Percentiles rank a stretch among this genome's conserved stretches.
These are phyloP conservation scores for Blakeslea trispora DNA, from an alignment of 371 early-diverging fungal genomes.

Conservation along the genomic window DNA sequence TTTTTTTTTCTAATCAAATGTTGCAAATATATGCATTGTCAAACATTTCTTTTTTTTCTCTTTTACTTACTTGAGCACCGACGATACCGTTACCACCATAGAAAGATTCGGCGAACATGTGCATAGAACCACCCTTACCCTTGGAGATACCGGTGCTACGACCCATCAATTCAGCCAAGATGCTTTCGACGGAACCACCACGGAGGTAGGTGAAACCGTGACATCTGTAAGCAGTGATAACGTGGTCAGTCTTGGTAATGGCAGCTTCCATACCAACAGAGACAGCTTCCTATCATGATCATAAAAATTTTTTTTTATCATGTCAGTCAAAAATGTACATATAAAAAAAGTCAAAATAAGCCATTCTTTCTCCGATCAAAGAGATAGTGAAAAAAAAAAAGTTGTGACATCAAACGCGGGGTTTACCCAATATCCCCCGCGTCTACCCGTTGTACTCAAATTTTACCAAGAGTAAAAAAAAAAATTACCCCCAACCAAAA, in stretches of 20 bases:
- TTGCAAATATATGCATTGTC: neutral
- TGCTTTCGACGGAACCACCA: slow-evolving; percentile 75
- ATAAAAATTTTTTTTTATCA: slow-evolving; percentile 9
- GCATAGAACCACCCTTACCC: slow-evolving; percentile 99
- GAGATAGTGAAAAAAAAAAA: neutral
- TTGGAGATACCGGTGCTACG: slow-evolving; percentile 87
- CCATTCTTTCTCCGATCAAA: slow-evolving; percentile 4
- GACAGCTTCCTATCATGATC: slow-evolving; percentile 83
- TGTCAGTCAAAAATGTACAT: neutral
- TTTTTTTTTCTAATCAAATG: no score
- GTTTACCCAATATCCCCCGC: slow-evolving; percentile 37
- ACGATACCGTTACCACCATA: slow-evolving; percentile 99
- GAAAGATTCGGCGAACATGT: slow-evolving; percentile 97
- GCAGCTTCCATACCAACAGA: slow-evolving; percentile 95
- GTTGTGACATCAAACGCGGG: slow-evolving; percentile 32
- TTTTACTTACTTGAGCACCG: slow-evolving; percentile 84
- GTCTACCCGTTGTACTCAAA: slow-evolving; percentile 29
- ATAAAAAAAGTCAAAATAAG: no score
- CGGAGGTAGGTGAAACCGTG: slow-evolving; percentile 97
- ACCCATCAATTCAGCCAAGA: slow-evolving; percentile 91
- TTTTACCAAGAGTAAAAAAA: neutral
- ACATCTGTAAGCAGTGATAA: slow-evolving; percentile 99
- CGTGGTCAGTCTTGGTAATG: slow-evolving; percentile 84
- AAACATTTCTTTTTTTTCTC: neutral
- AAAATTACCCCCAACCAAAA: slow-evolving; percentile 10